Conservation (phyloP, 2,329 filamentous ascomycete genomes). For the Ophiostoma perfectum region DNA sequence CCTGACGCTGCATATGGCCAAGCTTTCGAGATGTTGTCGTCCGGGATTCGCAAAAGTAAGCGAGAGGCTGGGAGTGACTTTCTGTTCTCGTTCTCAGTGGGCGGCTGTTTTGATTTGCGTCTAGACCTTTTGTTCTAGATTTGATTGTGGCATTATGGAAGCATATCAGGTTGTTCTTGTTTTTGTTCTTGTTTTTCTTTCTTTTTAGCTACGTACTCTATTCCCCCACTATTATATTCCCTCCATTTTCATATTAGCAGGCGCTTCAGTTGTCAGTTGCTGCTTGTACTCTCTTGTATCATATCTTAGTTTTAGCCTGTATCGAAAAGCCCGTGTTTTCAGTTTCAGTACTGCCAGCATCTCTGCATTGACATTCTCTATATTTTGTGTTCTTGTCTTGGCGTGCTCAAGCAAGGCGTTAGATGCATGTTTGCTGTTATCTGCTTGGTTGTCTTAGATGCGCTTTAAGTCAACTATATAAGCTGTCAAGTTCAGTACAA, state of each 20-base stretch:
- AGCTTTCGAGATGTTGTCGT: not conserved
- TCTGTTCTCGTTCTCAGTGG: not conserved
- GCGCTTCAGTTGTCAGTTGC: not conserved
- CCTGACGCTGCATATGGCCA: not conserved
- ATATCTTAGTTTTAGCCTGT: no score
- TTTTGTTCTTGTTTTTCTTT: not conserved
- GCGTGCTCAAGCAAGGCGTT: no score
- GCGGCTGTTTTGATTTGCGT: not conserved
- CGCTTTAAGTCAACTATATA: no score
- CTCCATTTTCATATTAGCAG: slow-evolving; percentile 4
- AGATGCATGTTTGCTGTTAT: no score
- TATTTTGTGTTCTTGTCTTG: no score
- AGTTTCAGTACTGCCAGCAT: no score
- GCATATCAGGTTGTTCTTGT: slow-evolving; percentile 3
- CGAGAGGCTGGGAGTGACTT: not conserved
- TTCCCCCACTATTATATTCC: slow-evolving; percentile 9
- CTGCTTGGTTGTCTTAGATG: no score
- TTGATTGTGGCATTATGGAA: not conserved
- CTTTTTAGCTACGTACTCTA: slow-evolving; percentile 6
- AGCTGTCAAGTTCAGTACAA: no score
- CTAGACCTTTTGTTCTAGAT: not conserved
- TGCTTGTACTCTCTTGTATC: no score
- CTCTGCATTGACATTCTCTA: no score
- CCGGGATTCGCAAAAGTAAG: not conserved
- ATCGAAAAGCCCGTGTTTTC: no score